Percentiles rank a stretch among this genome's conserved stretches.
Evolutionary conservation across 2,329 filamentous ascomycete genomes (phyloP).

Genomic region (Alternaria gaisen): DNA sequence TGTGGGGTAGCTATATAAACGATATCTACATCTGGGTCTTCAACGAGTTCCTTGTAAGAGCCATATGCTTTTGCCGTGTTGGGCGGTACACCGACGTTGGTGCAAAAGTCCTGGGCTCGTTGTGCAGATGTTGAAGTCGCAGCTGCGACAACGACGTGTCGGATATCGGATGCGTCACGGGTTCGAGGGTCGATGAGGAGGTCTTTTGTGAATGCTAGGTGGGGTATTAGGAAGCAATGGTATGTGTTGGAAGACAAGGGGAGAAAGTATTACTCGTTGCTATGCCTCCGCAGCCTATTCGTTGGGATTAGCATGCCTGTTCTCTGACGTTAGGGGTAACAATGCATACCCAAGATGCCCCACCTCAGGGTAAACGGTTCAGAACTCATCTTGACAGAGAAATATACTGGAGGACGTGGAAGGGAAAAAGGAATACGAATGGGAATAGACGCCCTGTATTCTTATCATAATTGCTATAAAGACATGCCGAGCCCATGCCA

Average conservation of each 20-base stretch:
- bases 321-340: not conserved
- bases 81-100: slow-evolving; percentile 71
- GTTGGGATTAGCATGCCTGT: slow-evolving; percentile 27
- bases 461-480: not conserved
- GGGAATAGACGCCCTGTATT: not conserved
- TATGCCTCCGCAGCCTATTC: slow-evolving; percentile 63
- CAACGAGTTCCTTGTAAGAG: slow-evolving; percentile 81
- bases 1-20: slow-evolving; percentile 91
- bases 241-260: too few species aligned
- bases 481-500: not conserved
- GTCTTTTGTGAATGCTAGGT: slow-evolving; percentile 76
- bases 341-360: slow-evolving; percentile 35
- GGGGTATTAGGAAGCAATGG: slow-evolving; percentile 37
- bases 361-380: slow-evolving; percentile 33
- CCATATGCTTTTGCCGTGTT: slow-evolving; percentile 74
- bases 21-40: slow-evolving; percentile 81
- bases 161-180: slow-evolving; percentile 75
- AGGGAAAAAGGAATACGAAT: not conserved
- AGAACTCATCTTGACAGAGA: slow-evolving; percentile 22
- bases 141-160: slow-evolving; percentile 81
- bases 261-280: slow-evolving; percentile 21
- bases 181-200: slow-evolving; percentile 75
- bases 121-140: slow-evolving; percentile 78
- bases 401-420: not conserved
- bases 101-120: slow-evolving; percentile 76